Conservation (phyloP, 2,329 filamentous ascomycete genomes). For the Tolypocladium amazonense region DNA sequence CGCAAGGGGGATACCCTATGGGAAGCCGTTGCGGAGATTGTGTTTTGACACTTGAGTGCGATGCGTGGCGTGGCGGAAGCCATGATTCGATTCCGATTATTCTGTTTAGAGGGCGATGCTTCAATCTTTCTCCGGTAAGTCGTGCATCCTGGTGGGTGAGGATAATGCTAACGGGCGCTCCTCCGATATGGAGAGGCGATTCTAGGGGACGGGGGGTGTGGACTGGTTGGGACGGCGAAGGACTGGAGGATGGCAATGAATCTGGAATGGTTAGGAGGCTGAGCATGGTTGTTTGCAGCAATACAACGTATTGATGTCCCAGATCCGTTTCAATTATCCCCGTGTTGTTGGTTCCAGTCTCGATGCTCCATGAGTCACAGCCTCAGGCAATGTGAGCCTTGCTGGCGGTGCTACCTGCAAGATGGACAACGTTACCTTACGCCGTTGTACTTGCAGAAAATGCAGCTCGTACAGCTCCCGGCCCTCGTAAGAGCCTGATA, state of each 20-base stretch:
- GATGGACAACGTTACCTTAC: background rate
- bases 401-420: background rate
- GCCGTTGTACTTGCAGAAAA: background rate
- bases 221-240: background rate
- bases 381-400: background rate
- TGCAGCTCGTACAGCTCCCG: background rate
- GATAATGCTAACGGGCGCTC: constrained; percentile 4
- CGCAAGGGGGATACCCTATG: constrained; percentile 5
- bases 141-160: background rate
- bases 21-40: constrained; percentile 14
- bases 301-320: background rate
- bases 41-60: constrained; percentile 13
- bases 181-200: background rate
- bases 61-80: constrained; percentile 11
- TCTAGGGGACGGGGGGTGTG: background rate
- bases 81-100: constrained; percentile 15
- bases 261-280: background rate
- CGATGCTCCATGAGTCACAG: background rate
- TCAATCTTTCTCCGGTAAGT: constrained; percentile 10
- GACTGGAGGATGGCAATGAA: background rate
- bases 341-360: background rate
- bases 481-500: background rate
- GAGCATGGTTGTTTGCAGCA: background rate
- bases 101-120: constrained; percentile 12
- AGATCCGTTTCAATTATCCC: background rate